Base-by-base conservation (phyloP, 2,329 filamentous ascomycete genomes). In the Rosellinia necatrix region DNA sequence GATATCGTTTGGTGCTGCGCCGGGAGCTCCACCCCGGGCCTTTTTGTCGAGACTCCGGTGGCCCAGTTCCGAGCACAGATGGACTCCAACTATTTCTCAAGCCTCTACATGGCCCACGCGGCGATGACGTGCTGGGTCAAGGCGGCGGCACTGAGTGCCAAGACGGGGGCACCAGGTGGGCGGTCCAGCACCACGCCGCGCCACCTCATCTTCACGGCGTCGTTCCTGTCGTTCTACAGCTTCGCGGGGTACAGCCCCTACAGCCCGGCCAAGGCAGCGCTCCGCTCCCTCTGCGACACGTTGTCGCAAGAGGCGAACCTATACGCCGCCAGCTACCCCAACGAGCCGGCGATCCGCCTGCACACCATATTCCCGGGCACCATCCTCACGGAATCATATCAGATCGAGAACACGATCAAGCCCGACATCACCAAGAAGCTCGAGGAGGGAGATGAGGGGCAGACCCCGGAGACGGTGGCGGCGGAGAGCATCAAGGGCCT, bases 171-270 rank as follows among this genome's bases (percentile, higher is more conserved):
- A 15, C 13, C 27, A 15, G 5, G 22, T 4, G 40, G 6, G 4
- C 35, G 24, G 15, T 34, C 19, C 22, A 8, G 19, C 12, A n/a
- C 22, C 25, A 17, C 49, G 42, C 30, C 68, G 1, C 76, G 86
- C 10, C 87, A 90, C 62, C 78, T 91, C 60, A 82, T 91, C 60
- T 86, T 90, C 66, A 90, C 87, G 0, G 83, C 81, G 6, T 88
- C 85, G 1, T 77, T 81, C 4, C 71, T 81, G n/a, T 81, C 82
- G 0, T 86, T 89, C 63, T 78, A 81, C 42, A 81, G 83, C 9
- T 70, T 90, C 13, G 78, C 84, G 7, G 88, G 88, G 24, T 91
- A 89, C 66, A 73, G 76, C 0, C 79, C 86, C 0, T 91, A 91
- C 67, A 78, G 81, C 1, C 86, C 87, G 4, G 76, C 83, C 21